A percentile compares a stretch with the other conserved stretches of the same genome.
Conservation (phyloP, 1,284 basidiomycete genomes). For the Heliocybe sulcata region DNA sequence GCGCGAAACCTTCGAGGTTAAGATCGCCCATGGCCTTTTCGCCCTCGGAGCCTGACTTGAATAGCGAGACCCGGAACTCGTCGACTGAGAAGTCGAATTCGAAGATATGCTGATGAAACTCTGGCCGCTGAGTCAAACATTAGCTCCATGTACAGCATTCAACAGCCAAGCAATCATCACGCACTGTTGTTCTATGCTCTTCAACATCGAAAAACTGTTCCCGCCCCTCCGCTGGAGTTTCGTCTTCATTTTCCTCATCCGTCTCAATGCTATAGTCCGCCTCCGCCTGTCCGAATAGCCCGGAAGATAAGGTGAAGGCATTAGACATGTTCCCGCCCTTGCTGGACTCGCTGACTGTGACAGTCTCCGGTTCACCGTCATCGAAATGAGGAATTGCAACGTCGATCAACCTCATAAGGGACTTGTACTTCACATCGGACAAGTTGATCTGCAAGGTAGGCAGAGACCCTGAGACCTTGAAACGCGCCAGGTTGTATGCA, state of each 20-base stretch:
- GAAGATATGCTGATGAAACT: constrained; percentile 79
- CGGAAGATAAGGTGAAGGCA: constrained; percentile 44
- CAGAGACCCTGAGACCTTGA: constrained; percentile 90
- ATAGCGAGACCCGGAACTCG: constrained; percentile 79
- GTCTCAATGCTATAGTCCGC: constrained; percentile 71
- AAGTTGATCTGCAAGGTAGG: constrained; percentile 90
- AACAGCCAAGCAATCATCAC: constrained; percentile 15
- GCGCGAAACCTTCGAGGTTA: constrained; percentile 73
- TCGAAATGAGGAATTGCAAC: constrained; percentile 86
- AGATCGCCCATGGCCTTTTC: constrained; percentile 80
- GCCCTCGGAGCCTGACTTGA: constrained; percentile 52
- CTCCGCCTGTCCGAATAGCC: constrained; percentile 43
- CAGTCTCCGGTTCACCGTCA: constrained; percentile 29
- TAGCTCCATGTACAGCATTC: not conserved
- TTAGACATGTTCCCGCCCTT: constrained; percentile 7
- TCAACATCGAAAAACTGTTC: constrained; percentile 75
- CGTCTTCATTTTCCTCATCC: constrained; percentile 41
- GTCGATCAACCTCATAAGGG: constrained; percentile 90
- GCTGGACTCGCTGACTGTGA: constrained; percentile 11
- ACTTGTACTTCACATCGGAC: constrained; percentile 95
- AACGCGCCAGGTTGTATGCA: constrained; percentile 78
- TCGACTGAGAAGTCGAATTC: constrained; percentile 91
- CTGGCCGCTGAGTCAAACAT: constrained; percentile 31
- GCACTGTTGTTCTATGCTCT: constrained; percentile 57
- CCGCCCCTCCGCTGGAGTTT: constrained; percentile 29